Percentiles rank a stretch among this genome's conserved stretches.
Conservation (phyloP, 1,284 basidiomycete species). For the Singerocomus rubriflavus region DNA sequence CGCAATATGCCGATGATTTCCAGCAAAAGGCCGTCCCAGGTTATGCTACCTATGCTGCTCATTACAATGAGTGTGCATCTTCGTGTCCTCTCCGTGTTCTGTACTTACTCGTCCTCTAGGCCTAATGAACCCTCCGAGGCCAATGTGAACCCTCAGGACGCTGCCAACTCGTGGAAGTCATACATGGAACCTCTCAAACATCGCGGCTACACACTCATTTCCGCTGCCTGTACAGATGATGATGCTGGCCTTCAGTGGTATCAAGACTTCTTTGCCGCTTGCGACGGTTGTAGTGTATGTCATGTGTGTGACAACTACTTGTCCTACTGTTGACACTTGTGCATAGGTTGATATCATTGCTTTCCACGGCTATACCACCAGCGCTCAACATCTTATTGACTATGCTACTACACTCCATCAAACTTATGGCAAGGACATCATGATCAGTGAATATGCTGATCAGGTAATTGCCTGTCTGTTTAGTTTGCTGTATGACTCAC, state of each 20-base stretch:
- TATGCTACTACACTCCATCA: slow-evolving; percentile 54
- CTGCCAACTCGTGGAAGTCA: slow-evolving; percentile 58
- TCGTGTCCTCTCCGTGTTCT: background rate
- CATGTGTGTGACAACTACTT: no score
- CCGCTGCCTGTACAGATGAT: slow-evolving; percentile 68
- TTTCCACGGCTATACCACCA: slow-evolving; percentile 64
- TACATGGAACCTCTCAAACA: slow-evolving; percentile 61
- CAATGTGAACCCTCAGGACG: slow-evolving; percentile 55
- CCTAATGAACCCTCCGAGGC: slow-evolving; percentile 57
- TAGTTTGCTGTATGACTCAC: background rate
- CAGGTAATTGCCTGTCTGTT: slow-evolving; percentile 37
- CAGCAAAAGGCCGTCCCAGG: slow-evolving; percentile 35
- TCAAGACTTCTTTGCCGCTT: slow-evolving; percentile 51
- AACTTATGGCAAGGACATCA: slow-evolving; percentile 50
- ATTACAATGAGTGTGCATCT: slow-evolving; percentile 54
- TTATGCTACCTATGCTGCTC: slow-evolving; percentile 46
- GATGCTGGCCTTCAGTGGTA: slow-evolving; percentile 60
- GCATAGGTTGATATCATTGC: slow-evolving; percentile 50
- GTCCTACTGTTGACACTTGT: no score
- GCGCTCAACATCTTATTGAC: slow-evolving; percentile 45
- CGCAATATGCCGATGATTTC: slow-evolving; percentile 33
- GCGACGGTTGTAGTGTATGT: slow-evolving; percentile 54
- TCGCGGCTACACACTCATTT: slow-evolving; percentile 59
- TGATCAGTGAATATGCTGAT: slow-evolving; percentile 72
- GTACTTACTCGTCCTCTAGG: slow-evolving; percentile 27